A percentile compares a stretch with the other conserved stretches of the same genome.
These are phyloP conservation scores for Fusarium praegraminearum DNA, from an alignment of 2,329 filamentous ascomycete species.

Conservation along the genomic window DNA sequence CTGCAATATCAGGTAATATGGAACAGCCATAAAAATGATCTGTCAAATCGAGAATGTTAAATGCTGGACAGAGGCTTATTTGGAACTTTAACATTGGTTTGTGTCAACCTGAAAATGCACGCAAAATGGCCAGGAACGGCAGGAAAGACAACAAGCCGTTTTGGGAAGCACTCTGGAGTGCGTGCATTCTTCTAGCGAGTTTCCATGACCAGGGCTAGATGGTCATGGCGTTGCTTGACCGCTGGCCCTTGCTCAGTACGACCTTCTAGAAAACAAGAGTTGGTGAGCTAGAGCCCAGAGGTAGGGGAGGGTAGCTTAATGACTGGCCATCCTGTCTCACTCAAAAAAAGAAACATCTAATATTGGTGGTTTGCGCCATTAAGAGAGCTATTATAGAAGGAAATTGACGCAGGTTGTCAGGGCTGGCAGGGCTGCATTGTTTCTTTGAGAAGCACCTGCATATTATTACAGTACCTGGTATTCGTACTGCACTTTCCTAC, in stretches of 20 bases:
- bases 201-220: slow-evolving; percentile 45
- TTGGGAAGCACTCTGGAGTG: slow-evolving; percentile 40
- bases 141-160: slow-evolving; percentile 4
- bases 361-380: background rate
- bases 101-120: slow-evolving; percentile 22
- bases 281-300: background rate
- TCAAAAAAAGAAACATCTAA: background rate
- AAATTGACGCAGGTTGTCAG: slow-evolving; percentile 11
- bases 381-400: background rate
- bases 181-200: slow-evolving; percentile 46
- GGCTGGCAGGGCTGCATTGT: slow-evolving; percentile 24
- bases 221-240: slow-evolving; percentile 41
- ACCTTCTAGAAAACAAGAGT: slow-evolving; percentile 35
- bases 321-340: slow-evolving; percentile 3
- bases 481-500: background rate
- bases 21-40: background rate
- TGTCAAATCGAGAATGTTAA: background rate
- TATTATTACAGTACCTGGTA: background rate
- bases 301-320: background rate
- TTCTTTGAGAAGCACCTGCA: slow-evolving; percentile 6
- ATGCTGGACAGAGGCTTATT: too few species aligned
- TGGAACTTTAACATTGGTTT: slow-evolving; percentile 14
- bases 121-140: background rate
- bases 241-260: slow-evolving; percentile 36
- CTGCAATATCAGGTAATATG: background rate